phyloP scores from a whole-genome alignment of 768 basidiomycete species.

The Hericium coralloides region DNA sequence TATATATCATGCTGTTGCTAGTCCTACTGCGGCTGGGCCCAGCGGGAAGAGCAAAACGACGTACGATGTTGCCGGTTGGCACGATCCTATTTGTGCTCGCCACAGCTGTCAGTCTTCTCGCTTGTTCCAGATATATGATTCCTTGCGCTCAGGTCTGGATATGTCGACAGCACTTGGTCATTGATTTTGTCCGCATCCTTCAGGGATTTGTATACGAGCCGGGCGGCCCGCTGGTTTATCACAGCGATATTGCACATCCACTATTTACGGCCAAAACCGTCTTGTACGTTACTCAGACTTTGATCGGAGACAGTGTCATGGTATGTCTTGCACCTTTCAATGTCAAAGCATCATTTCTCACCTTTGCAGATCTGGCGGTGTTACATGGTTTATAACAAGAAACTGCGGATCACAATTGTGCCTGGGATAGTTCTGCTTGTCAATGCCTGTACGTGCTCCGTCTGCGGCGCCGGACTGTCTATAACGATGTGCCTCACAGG shows the following conservation, averaged over 20 bases:
- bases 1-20: neutral
- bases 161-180: neutral
- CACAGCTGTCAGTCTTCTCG: neutral
- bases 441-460: neutral
- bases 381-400: neutral
- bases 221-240: neutral
- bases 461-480: neutral
- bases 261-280: neutral
- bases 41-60: neutral
- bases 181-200: neutral
- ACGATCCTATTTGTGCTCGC: neutral
- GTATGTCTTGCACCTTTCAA: neutral
- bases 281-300: neutral
- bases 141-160: neutral
- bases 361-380: neutral
- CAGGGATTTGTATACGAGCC: neutral
- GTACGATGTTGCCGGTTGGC: neutral
- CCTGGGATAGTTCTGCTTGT: neutral
- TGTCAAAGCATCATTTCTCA: no score
- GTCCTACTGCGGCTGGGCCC: neutral
- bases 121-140: neutral
- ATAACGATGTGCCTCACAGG: no score
- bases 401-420: neutral
- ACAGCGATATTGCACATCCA: neutral
- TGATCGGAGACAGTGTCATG: neutral